Base-by-base conservation (phyloP, 164 flowering plant genomes). In the Stephania yunnanensis region DNA sequence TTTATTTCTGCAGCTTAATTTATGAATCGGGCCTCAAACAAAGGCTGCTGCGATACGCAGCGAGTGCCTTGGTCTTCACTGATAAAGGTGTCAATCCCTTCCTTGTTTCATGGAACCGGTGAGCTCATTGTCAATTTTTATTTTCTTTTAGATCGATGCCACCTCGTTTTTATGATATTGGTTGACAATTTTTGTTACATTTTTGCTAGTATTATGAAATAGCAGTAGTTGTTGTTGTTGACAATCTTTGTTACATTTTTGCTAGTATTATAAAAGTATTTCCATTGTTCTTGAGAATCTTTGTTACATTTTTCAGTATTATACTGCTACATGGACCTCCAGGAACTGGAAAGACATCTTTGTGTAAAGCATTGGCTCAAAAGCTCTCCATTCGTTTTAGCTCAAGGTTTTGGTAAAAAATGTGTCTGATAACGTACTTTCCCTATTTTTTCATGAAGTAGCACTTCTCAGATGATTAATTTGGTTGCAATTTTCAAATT, bases 21-120 rank as follows among this genome's bases (percentile, higher is more conserved):
- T 96, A 87, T 83, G 99, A 96, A 81, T 80, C 92, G 75, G 95
- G 97, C 73, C 94, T 96, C 71, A 96, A 94, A 86, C 92, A 94
- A 83, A 82, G 99, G 85, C 80, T 96, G 80, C 72, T 94, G 81
- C 89, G 90, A 46, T 96, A 94, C 84, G 98, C 99, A 17, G 93
- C 93, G 64, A 94, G 94, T 83, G 98, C 99, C 72, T 84, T 96
- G 85, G 86, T 96, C 11, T 94, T 94, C 71, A 94, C 95, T 71
- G 98, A 96, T 77, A 96, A 87, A 80, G 90, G 94, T 83, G 98
- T 96, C 65, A 79, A 94, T 86, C 91, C 98, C 31, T 86, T 89
- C 79, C 94, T 96, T 78, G 95, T 96, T 42, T 89, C 98, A 45
- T 96, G 99, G 98, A 94, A 96, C 77, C 91, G 98, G 99, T 96